phyloP scores from a whole-genome alignment of 1,284 basidiomycete species.

The Phaffia rhodozyma region DNA sequence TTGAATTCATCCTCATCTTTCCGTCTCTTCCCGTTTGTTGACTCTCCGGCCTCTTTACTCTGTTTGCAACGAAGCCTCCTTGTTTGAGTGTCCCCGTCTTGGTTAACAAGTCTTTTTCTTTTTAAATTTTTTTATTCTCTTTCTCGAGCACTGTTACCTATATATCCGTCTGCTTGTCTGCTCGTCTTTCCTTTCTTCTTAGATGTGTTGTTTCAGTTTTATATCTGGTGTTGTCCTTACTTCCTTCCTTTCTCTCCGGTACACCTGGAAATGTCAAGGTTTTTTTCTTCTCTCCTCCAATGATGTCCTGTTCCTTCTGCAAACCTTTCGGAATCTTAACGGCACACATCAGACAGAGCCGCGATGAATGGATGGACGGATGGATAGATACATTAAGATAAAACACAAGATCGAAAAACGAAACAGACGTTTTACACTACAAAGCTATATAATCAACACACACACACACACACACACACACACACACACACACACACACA shows the following conservation, averaged over 20 bases:
- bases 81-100: not conserved
- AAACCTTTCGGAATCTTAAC: too few species aligned
- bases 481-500: not conserved
- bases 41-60: not conserved
- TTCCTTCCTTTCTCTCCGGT: not conserved
- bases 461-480: not conserved
- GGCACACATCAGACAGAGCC: not conserved
- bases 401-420: too few species aligned
- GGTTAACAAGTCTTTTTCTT: not conserved
- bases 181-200: not conserved
- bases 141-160: not conserved
- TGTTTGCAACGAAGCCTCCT: not conserved
- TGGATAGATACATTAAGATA: too few species aligned
- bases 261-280: too few species aligned
- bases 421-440: too few species aligned
- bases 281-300: not conserved
- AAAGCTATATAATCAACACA: too few species aligned
- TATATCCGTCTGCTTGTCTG: not conserved
- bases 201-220: not conserved
- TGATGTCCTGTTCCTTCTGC: too few species aligned
- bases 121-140: not conserved
- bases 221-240: not conserved
- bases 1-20: not conserved
- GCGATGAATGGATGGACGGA: too few species aligned
- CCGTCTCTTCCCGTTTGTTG: not conserved